A percentile compares a stretch with the other conserved stretches of the same genome.
Conservation (phyloP, 331 rosid species). For the Malus hybrid region DNA sequence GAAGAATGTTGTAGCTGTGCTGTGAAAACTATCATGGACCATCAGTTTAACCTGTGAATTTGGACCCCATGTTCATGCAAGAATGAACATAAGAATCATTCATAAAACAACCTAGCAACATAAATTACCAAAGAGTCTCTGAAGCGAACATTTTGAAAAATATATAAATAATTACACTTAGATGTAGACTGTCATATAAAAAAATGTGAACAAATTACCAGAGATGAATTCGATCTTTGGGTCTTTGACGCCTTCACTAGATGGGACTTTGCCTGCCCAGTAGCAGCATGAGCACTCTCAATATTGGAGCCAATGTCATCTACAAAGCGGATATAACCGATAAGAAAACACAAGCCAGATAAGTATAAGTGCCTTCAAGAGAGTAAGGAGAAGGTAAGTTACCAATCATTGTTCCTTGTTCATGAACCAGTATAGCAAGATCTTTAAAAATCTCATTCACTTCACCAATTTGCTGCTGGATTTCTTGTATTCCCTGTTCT, state of each 20-base stretch:
- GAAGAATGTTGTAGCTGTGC: not conserved
- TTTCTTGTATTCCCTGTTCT: constrained; percentile 97
- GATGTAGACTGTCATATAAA: not conserved
- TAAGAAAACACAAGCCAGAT: constrained; percentile 21
- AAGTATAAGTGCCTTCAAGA: not conserved
- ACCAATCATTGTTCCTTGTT: constrained; percentile 97
- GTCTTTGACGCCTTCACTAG: constrained; percentile 84
- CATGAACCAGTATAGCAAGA: constrained; percentile 95
- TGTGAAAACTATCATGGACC: not conserved
- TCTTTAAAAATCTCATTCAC: constrained; percentile 96
- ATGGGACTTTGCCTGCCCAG: constrained; percentile 73
- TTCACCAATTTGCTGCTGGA: constrained; percentile 96
- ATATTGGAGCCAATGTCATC: constrained; percentile 89
- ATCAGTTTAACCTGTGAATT: too few relatives aligned
- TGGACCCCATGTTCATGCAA: not conserved
- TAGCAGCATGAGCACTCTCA: constrained; percentile 81
- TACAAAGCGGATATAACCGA: constrained; percentile 25
- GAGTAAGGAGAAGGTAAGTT: constrained; percentile 4
- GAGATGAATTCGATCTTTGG: constrained; percentile 89
- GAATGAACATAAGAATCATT: not conserved
- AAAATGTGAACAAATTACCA: constrained; percentile 46
- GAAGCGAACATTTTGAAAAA: not conserved
- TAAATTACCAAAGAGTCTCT: not conserved
- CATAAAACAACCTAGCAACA: not conserved
- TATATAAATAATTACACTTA: not conserved